Evolutionary conservation across 805 yeast species (phyloP).

Genomic region (Metschnikowia gelsemii): DNA sequence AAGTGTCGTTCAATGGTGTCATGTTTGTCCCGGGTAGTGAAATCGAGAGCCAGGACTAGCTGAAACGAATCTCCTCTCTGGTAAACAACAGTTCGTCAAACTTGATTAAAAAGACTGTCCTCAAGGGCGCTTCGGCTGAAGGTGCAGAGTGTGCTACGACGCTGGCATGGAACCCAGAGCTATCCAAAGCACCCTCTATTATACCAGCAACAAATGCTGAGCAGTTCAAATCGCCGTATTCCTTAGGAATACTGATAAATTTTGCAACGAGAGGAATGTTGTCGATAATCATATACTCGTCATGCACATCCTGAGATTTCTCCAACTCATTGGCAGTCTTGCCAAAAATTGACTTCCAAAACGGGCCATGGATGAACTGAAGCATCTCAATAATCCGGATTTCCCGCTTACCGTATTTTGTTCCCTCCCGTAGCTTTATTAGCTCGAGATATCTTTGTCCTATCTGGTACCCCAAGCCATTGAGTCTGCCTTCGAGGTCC

Average conservation of each 20-base stretch:
- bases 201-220: slow-evolving; percentile 84
- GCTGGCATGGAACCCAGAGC: slow-evolving; percentile 66
- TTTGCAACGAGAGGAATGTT: slow-evolving; percentile 68
- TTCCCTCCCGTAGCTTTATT: slow-evolving; percentile 64
- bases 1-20: no score
- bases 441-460: slow-evolving; percentile 74
- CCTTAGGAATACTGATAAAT: slow-evolving; percentile 75
- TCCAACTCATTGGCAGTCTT: slow-evolving; percentile 73
- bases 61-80: slow-evolving; percentile 51
- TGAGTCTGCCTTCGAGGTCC: slow-evolving; percentile 56
- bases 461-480: slow-evolving; percentile 72
- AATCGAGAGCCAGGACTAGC: neutral
- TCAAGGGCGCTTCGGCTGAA: slow-evolving; percentile 51
- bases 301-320: slow-evolving; percentile 65
- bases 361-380: slow-evolving; percentile 67
- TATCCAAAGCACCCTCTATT: slow-evolving; percentile 76
- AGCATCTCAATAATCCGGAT: slow-evolving; percentile 62
- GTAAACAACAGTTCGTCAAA: slow-evolving; percentile 58
- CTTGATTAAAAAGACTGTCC: slow-evolving; percentile 76
- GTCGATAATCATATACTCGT: slow-evolving; percentile 77
- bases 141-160: slow-evolving; percentile 85
- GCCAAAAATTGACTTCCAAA: slow-evolving; percentile 77
- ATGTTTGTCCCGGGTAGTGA: neutral
- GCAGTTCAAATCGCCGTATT: slow-evolving; percentile 73
- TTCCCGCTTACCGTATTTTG: slow-evolving; percentile 61